Evolutionary conservation across 805 yeast species (phyloP), one percentile per base, ranked within the genome.

Genomic region (Wickerhamiella musiphila): DNA sequence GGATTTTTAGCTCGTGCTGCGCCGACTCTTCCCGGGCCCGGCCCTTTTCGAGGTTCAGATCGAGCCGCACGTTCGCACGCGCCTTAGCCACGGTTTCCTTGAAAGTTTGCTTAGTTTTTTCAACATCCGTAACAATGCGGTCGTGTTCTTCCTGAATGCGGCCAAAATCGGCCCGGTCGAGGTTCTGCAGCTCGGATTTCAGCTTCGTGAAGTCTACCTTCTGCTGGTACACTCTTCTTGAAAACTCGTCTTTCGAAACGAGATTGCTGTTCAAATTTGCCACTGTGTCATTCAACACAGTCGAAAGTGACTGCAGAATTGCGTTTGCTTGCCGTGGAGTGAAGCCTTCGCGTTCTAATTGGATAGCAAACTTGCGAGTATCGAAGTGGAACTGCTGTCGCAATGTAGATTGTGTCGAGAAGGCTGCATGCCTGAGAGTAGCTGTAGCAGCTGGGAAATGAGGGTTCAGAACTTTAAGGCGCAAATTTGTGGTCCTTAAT

Each of bases 151-250:
- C 78, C 46, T 76, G 73, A 38, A 86, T 65, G 32, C 71, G 70
- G 36, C 78, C 73, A 48, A 79, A 78, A 47, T 90, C 96, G 18
- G 82, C 67, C 49, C 73, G 72, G 56, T 90, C 96, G 54, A 81
- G 69, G 31, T 82, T 73, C 45, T 82, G 84, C 26, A 90, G 63
- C 52, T 86, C 96, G 20, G 94, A 93, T 48, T 84, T 76, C 38
- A 90, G 65, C 49, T 86, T 86, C 23, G 94, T 90, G 63, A 90
- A 86, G 50, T 90, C 96, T 20, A 90, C 95, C 45, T 86, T 81
- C 47, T 90, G 96, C 51, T 86, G 94, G 53, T 90, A 90, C 3
- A 94, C 77, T 48, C 83, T 68, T 42, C 83, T 73, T 19, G 79
- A 72, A 28, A 86, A 64, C 27, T 75, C 72, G 44, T 83, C 94